Evolutionary conservation across 805 yeast species (phyloP), one percentile per base, ranked within the genome.

Genomic region (Pichia heedii): DNA sequence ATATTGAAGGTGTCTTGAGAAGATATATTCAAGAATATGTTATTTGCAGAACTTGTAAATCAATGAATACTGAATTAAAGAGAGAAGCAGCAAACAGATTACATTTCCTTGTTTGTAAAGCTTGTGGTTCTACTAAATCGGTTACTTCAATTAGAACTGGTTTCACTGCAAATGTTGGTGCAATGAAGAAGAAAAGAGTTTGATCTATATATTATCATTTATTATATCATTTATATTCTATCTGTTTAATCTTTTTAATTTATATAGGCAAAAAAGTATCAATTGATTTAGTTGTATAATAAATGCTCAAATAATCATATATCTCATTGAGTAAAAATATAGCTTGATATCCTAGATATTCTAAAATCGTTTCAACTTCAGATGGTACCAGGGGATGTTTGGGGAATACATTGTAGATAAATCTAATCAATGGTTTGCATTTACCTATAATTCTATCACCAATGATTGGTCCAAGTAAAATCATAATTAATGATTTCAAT

Each of bases 71-170:
- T 37, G 93, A 83, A 55, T 76, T 93, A 65, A 85, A 82, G 74
- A 89, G 95, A 70, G 99, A 93, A 71, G 82, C 85, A 55, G 83
- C 93, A 47, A 93, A 89, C 74, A 85, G 99, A 74, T 77, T 93
- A 69, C 95, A 86, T 73, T 93, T 93, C 74, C 76, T 93, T 74
- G 95, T 89, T 58, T 93, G 99, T 76, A 88, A 89, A 63, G 85
- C 95, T 45, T 93, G 99, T 76, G 98, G 98, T 54, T 85, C 96
- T 39, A 81, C 97, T 39, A 83, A 96, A 71, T 88, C 97, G 40
- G 99, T 93, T 45, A 79, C 93, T 54, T 87, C 96, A 38, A 93
- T 93, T 68, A 93, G 94, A 79, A 86, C 97, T 40, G 99, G 99
- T 83, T 93, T 86, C 95, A 96, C 89, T 74, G 99, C 98, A 56